Percentiles rank a stretch among this genome's conserved stretches.
Evolutionary conservation across 75 land plant genomes (phyloP).

Genomic region (Picea sitchensis): DNA sequence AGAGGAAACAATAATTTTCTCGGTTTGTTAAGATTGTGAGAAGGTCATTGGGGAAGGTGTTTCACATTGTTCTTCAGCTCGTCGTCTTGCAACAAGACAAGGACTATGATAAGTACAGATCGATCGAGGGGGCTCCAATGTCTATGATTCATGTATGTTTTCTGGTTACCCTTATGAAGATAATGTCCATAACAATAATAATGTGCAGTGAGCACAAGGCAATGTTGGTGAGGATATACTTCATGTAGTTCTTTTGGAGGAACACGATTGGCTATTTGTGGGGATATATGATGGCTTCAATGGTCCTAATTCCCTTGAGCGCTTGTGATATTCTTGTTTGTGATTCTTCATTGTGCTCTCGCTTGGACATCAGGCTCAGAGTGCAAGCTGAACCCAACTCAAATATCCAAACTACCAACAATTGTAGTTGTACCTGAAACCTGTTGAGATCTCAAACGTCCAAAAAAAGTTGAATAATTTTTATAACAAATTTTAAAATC

Average conservation of each 20-base stretch:
- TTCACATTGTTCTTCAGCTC: neutral
- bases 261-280: constrained; percentile 96
- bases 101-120: neutral
- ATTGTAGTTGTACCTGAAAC: too few relatives aligned
- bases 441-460: too few relatives aligned
- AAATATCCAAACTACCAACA: too few relatives aligned
- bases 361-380: too few relatives aligned
- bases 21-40: constrained; percentile 55
- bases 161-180: constrained; percentile 23
- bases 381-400: too few relatives aligned
- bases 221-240: constrained; percentile 98
- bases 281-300: constrained; percentile 99
- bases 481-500: too few relatives aligned
- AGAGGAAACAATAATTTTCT: constrained; percentile 35
- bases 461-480: too few relatives aligned
- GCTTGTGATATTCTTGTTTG: constrained; percentile 17
- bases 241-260: constrained; percentile 95
- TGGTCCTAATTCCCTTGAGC: constrained; percentile 97
- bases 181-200: constrained; percentile 17
- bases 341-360: too few relatives aligned
- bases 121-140: neutral
- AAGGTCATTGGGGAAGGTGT: constrained; percentile 42
- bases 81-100: constrained; percentile 21
- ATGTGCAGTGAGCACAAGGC: constrained; percentile 95
- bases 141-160: constrained; percentile 9